phyloP scores from a whole-genome alignment of 345 rosid genomes.

The Leavenworthia alabamica region DNA sequence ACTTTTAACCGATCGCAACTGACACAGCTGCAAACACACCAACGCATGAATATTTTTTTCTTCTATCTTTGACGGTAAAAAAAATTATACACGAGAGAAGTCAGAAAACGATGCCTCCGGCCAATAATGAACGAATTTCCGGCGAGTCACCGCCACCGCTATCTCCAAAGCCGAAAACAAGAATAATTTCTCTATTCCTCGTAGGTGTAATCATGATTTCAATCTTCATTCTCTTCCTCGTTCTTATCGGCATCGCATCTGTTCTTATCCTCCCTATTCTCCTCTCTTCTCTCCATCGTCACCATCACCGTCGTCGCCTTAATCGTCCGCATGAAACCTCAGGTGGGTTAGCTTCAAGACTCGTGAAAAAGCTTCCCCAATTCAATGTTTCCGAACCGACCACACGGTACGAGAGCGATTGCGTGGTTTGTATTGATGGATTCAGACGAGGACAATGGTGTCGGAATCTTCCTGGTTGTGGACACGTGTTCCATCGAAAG shows the following conservation, averaged over 20 bases:
- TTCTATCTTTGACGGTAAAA: too few relatives aligned
- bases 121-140: background rate
- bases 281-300: slow-evolving; percentile 41
- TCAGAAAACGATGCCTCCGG: slow-evolving; percentile 30
- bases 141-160: too few relatives aligned
- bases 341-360: slow-evolving; percentile 39
- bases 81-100: too few relatives aligned
- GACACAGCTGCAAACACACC: too few relatives aligned
- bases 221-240: slow-evolving; percentile 43
- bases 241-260: slow-evolving; percentile 49
- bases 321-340: slow-evolving; percentile 12
- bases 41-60: too few relatives aligned
- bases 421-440: slow-evolving; percentile 73
- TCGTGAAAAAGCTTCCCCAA: slow-evolving; percentile 51
- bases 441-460: slow-evolving; percentile 77
- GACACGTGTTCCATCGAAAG: slow-evolving; percentile 67
- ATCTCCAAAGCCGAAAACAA: too few relatives aligned
- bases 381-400: slow-evolving; percentile 37
- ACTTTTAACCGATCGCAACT: too few relatives aligned
- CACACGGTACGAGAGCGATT: slow-evolving; percentile 30
- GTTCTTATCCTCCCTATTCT: slow-evolving; percentile 50
- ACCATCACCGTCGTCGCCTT: slow-evolving; percentile 25
- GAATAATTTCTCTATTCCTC: too few relatives aligned
- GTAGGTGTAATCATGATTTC: slow-evolving; percentile 61
- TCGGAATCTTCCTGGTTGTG: slow-evolving; percentile 54